These are phyloP conservation scores for Entrophospora sp. DNA, from an alignment of 192 early-diverging fungal genomes.

Conservation along the genomic window DNA sequence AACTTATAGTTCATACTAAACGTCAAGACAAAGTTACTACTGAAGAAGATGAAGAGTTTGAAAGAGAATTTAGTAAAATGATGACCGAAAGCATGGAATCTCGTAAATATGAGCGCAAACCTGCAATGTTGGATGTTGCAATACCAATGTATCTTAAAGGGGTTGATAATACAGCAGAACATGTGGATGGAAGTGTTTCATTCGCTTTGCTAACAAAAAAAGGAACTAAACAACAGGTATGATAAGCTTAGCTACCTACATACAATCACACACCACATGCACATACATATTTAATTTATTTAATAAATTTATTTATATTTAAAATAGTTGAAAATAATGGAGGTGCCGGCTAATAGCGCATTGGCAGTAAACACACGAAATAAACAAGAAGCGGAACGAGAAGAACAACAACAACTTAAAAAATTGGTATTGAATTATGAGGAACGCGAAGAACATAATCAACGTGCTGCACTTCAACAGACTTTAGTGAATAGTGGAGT, in stretches of 20 bases:
- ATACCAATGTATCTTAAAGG: constrained; percentile 64
- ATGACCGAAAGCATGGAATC: constrained; percentile 86
- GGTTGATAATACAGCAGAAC: constrained; percentile 19
- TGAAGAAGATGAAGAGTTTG: constrained; percentile 82
- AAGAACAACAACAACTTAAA: constrained; percentile 87
- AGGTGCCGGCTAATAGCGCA: constrained; percentile 68
- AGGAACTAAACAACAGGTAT: constrained; percentile 72
- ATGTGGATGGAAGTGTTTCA: constrained; percentile 47
- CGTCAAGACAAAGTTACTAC: constrained; percentile 50
- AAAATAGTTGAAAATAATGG: constrained; percentile 55
- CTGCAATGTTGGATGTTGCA: constrained; percentile 74
- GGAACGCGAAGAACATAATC: constrained; percentile 57
- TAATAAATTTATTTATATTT: background rate
- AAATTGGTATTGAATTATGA: constrained; percentile 88
- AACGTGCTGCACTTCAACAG: constrained; percentile 26
- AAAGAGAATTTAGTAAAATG: constrained; percentile 80
- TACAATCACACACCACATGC: background rate
- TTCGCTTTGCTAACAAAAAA: constrained; percentile 80
- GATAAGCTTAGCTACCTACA: background rate
- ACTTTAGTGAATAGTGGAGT: constrained; percentile 10
- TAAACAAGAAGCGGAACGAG: constrained; percentile 80
- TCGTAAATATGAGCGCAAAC: constrained; percentile 70
- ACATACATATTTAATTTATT: background rate
- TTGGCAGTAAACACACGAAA: constrained; percentile 74
- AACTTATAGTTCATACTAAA: constrained; percentile 54